phyloP scores from a whole-genome alignment of 371 early-diverging fungal genomes.

The Mucor indicus region DNA sequence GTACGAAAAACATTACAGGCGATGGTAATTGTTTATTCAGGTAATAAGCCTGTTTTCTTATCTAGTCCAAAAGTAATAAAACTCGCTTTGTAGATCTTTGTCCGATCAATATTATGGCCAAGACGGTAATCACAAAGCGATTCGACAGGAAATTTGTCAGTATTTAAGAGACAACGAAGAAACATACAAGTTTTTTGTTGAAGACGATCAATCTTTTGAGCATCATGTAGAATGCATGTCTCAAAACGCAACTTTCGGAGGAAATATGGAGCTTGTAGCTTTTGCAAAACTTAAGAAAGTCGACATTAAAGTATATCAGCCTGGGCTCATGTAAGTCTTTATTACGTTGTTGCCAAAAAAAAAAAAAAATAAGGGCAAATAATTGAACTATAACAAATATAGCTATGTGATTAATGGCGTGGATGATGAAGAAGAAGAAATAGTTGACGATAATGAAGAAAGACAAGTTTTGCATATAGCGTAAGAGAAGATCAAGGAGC shows the following conservation, averaged over 20 bases:
- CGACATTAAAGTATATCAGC: slow-evolving; percentile 80
- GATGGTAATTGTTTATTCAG: slow-evolving; percentile 88
- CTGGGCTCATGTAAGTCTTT: slow-evolving; percentile 53
- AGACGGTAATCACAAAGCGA: slow-evolving; percentile 50
- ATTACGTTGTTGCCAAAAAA: too few species aligned
- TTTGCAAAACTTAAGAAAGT: slow-evolving; percentile 66
- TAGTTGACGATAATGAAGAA: slow-evolving; percentile 33
- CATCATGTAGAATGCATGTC: slow-evolving; percentile 71
- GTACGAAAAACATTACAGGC: slow-evolving; percentile 72
- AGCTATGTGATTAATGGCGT: slow-evolving; percentile 68
- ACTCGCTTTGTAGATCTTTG: slow-evolving; percentile 46
- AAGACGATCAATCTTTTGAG: slow-evolving; percentile 64
- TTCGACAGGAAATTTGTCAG: slow-evolving; percentile 63
- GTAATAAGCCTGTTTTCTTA: too few species aligned
- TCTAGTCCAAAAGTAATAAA: not conserved
- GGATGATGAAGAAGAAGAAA: slow-evolving; percentile 30
- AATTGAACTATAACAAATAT: not conserved
- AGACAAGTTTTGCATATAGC: slow-evolving; percentile 68
- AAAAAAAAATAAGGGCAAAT: not conserved
- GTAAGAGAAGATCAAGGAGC: slow-evolving; percentile 24
- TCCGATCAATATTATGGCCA: slow-evolving; percentile 72
- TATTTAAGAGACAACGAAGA: slow-evolving; percentile 63
- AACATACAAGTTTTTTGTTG: slow-evolving; percentile 71
- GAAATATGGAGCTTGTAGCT: slow-evolving; percentile 83
- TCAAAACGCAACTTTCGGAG: slow-evolving; percentile 72